Conservation (phyloP, 805 yeast genomes). For the Cyberlindnera meyerae region DNA sequence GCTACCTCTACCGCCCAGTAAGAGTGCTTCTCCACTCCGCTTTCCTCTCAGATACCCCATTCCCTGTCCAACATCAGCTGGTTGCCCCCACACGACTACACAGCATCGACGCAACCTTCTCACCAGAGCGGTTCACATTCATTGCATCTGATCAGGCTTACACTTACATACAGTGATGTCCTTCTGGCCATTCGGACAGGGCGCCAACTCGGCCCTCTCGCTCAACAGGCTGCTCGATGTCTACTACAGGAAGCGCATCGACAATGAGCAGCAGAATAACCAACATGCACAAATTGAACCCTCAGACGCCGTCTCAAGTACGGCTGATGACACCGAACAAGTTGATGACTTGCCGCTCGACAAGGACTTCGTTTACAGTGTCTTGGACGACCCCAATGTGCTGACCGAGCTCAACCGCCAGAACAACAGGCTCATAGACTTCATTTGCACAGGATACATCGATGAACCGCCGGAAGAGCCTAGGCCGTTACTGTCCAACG, state of each 20-base stretch:
- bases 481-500: background rate
- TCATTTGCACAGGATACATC: conserved; percentile 43
- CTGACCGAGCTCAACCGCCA: conserved; percentile 33
- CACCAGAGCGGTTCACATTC: too few species aligned
- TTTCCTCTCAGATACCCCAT: too few species aligned
- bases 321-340: conserved; percentile 6
- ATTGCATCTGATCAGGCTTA: background rate
- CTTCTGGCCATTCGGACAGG: conserved; percentile 42
- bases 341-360: conserved; percentile 15
- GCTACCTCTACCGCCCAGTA: too few species aligned
- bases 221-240: conserved; percentile 37
- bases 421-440: conserved; percentile 43
- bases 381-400: conserved; percentile 35
- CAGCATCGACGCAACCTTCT: too few species aligned
- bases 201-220: conserved; percentile 28
- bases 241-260: conserved; percentile 28
- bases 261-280: conserved; percentile 9
- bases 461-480: conserved; percentile 10
- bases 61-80: too few species aligned
- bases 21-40: too few species aligned
- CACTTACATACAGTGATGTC: conserved; percentile 29
- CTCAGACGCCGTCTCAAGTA: conserved; percentile 7
- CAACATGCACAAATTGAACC: conserved; percentile 4
- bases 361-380: conserved; percentile 31
- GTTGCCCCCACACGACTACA: too few species aligned